Conservation (phyloP, 257 asterid species). For the Nicotiana otophora region DNA sequence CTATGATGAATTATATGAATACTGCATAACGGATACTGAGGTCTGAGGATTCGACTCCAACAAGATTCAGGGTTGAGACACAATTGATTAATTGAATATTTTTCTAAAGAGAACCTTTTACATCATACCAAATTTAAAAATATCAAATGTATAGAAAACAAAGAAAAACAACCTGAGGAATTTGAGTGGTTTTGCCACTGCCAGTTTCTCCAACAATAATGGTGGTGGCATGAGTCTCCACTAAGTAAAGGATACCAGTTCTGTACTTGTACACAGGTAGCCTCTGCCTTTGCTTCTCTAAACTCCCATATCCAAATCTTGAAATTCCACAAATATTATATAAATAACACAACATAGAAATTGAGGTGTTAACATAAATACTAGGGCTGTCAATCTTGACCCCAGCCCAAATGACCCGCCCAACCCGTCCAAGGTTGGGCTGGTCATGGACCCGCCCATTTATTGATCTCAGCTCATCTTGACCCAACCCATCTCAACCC, state of each 20-base stretch:
- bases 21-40: background rate
- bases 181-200: conserved; percentile 96
- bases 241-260: conserved; percentile 66
- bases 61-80: background rate
- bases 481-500: no score
- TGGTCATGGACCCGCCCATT: no score
- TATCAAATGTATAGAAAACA: background rate
- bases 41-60: background rate
- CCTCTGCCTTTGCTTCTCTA: conserved; percentile 70
- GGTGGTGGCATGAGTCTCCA: conserved; percentile 86
- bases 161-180: conserved; percentile 64
- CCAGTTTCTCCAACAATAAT: conserved; percentile 95
- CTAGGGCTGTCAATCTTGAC: no score
- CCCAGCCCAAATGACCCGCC: no score
- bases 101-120: background rate
- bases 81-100: background rate
- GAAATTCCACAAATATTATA: background rate
- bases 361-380: background rate
- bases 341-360: background rate
- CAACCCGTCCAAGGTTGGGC: no score
- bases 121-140: background rate
- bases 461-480: no score
- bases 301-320: conserved; percentile 57
- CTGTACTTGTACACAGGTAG: conserved; percentile 72
- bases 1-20: background rate